These are phyloP conservation scores for Blastobotrys malaysiensis DNA, from an alignment of 1,139 yeast species.

Conservation along the genomic window DNA sequence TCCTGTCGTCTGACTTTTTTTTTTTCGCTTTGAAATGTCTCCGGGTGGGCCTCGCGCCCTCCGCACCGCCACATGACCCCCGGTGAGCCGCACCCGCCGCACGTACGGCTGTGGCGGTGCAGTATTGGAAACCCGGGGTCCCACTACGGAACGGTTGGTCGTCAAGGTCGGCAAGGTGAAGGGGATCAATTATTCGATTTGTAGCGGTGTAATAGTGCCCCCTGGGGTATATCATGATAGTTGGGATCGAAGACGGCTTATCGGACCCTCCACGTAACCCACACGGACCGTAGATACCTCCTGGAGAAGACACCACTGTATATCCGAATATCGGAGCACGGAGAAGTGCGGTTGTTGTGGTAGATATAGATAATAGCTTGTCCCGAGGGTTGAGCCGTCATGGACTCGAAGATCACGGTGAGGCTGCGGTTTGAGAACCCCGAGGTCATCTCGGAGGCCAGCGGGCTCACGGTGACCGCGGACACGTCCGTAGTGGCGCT, in stretches of 20 bases:
- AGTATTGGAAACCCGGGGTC: too few species aligned
- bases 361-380: too few species aligned
- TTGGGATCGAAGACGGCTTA: not conserved
- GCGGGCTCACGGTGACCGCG: not conserved
- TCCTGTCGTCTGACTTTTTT: not conserved
- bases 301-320: too few species aligned
- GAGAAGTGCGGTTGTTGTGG: too few species aligned
- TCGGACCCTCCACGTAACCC: not conserved
- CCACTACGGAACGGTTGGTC: too few species aligned
- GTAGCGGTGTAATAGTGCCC: too few species aligned
- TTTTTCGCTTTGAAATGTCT: not conserved
- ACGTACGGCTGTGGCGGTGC: too few species aligned
- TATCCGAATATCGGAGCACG: too few species aligned
- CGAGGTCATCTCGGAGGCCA: not conserved
- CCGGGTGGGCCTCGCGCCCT: not conserved
- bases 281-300: not conserved
- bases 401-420: not conserved
- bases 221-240: not conserved
- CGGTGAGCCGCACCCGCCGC: too few species aligned
- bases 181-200: too few species aligned
- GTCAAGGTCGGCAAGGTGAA: too few species aligned
- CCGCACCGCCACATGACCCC: too few species aligned
- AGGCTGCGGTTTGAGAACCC: not conserved
- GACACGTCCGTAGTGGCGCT: not conserved
- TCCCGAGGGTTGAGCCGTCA: not conserved